Conservation (phyloP, 2,329 filamentous ascomycete species). For the Paecilomyces variotii region DNA sequence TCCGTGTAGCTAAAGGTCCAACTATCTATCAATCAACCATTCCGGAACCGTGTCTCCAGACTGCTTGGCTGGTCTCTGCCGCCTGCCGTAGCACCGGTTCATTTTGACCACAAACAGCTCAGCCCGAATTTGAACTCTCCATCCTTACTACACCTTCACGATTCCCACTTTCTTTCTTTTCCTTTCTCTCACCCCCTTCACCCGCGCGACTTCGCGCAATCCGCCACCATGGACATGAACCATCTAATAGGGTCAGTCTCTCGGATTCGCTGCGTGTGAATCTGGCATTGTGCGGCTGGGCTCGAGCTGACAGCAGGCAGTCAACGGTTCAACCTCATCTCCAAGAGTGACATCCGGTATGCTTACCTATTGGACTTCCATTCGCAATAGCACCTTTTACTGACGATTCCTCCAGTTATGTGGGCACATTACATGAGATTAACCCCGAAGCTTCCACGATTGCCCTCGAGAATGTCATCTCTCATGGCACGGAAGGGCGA, state of each 20-base stretch:
- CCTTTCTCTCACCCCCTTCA: conserved; percentile 7
- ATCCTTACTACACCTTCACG: conserved; percentile 16
- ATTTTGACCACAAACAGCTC: conserved; percentile 13
- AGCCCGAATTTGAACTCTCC: conserved; percentile 10
- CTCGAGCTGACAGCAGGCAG: conserved; percentile 43
- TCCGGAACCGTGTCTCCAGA: neutral
- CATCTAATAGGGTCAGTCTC: conserved; percentile 41
- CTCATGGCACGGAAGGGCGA: conserved; percentile 88
- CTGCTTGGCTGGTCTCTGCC: neutral
- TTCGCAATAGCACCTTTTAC: conserved; percentile 9
- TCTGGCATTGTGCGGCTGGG: conserved; percentile 26
- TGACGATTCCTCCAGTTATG: conserved; percentile 59
- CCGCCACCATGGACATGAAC: conserved; percentile 41
- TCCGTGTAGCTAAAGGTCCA: neutral
- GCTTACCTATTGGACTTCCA: conserved; percentile 23
- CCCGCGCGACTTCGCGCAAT: conserved; percentile 25
- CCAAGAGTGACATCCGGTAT: conserved; percentile 93
- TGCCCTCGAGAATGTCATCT: conserved; percentile 91
- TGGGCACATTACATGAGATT: conserved; percentile 93
- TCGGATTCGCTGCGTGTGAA: conserved; percentile 15
- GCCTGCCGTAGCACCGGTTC: conserved; percentile 10
- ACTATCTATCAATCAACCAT: neutral
- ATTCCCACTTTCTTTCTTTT: conserved; percentile 12
- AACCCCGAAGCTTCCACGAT: conserved; percentile 96
- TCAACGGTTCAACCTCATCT: conserved; percentile 92